These are phyloP conservation scores for Boechera retrofracta DNA, from an alignment of 345 rosid species.

Conservation along the genomic window DNA sequence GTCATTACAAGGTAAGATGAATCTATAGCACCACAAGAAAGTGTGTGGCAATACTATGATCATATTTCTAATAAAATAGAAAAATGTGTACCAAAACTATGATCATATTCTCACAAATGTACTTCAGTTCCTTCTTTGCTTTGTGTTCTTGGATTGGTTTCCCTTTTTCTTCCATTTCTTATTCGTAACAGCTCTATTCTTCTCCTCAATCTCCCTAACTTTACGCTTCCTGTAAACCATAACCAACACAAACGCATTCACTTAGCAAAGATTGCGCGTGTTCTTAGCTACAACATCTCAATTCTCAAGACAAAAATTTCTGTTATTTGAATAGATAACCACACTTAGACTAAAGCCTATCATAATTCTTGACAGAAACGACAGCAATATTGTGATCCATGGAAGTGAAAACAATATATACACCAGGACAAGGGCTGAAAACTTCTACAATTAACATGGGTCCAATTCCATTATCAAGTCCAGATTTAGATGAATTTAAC, in stretches of 20 bases:
- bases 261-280: neutral
- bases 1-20: constrained; percentile 16
- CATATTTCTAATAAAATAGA: constrained; percentile 16
- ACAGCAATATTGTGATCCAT: neutral
- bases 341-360: neutral
- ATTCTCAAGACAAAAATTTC: neutral
- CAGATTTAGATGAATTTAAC: neutral
- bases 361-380: neutral
- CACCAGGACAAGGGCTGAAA: neutral
- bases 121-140: constrained; percentile 66
- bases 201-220: constrained; percentile 81
- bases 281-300: neutral
- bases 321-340: neutral
- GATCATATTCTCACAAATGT: constrained; percentile 27
- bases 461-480: neutral
- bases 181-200: constrained; percentile 63
- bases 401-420: neutral
- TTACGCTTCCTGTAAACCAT: constrained; percentile 70
- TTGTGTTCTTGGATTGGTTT: constrained; percentile 60
- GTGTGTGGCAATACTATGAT: neutral
- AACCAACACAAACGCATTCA: constrained; percentile 17
- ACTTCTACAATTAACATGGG: neutral
- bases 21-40: neutral
- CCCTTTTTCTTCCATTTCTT: constrained; percentile 85
- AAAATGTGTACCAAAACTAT: constrained; percentile 6